These are phyloP conservation scores for Tinospora cordifolia DNA, from an alignment of 164 flowering plant genomes.

Conservation along the genomic window DNA sequence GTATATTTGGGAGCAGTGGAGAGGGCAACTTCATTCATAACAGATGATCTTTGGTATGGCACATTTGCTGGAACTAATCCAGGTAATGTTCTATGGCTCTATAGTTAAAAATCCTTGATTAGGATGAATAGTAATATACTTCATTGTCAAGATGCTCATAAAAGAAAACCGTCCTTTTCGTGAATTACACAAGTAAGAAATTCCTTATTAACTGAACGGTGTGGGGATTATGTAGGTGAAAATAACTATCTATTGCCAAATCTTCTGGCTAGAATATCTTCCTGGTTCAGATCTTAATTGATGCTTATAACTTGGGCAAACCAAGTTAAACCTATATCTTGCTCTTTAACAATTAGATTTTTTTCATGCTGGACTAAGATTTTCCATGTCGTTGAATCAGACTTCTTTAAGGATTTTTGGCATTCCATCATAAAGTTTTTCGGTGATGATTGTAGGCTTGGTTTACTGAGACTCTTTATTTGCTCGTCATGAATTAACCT, in stretches of 20 bases:
- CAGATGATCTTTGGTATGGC: conserved; percentile 98
- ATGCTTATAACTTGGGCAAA: no score
- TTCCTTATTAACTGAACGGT: no score
- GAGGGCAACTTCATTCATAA: conserved; percentile 96
- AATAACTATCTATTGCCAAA: no score
- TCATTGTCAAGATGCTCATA: no score
- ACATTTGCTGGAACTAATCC: conserved; percentile 96
- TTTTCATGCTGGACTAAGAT: not conserved
- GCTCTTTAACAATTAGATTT: not conserved
- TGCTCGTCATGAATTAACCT: conserved; percentile 18
- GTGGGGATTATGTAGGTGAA: no score
- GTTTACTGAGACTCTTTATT: conserved; percentile 20
- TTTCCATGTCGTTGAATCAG: not conserved
- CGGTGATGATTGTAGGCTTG: not conserved
- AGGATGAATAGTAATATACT: no score
- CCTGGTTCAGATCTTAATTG: no score
- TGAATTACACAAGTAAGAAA: no score
- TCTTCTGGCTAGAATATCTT: no score
- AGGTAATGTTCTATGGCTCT: conserved; percentile 41
- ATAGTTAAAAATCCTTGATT: not conserved
- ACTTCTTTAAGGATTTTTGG: not conserved
- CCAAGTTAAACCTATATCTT: no score
- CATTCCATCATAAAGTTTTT: conserved; percentile 8
- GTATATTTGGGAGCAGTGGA: conserved; percentile 97
- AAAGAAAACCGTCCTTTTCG: no score